phyloP scores from a whole-genome alignment of 1,284 basidiomycete species.

The Boletus sp. region DNA sequence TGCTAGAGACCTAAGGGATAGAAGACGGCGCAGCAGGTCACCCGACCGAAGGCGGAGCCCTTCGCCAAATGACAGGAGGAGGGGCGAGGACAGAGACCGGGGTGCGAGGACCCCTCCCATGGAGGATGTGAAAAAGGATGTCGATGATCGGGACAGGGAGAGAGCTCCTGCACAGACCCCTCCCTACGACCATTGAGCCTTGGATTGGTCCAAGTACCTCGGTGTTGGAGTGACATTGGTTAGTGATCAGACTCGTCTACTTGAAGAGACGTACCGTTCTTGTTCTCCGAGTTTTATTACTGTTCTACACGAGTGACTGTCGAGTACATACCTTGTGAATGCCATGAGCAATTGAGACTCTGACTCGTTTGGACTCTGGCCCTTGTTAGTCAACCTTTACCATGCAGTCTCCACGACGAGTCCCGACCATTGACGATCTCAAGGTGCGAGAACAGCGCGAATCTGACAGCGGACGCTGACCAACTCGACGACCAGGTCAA shows the following conservation, averaged over 20 bases:
- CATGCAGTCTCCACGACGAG: constrained; percentile 29
- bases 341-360: constrained; percentile 4
- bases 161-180: constrained; percentile 46
- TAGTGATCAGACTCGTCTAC: constrained; percentile 9
- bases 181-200: constrained; percentile 50
- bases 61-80: constrained; percentile 49
- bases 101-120: constrained; percentile 49
- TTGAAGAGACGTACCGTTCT: constrained; percentile 2
- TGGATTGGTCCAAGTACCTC: background rate
- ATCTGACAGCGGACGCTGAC: constrained; percentile 10
- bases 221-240: constrained; percentile 1
- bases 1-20: constrained; percentile 41
- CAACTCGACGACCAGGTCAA: constrained; percentile 52
- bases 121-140: constrained; percentile 50
- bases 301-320: constrained; percentile 16
- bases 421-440: constrained; percentile 38
- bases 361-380: background rate
- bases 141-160: constrained; percentile 44
- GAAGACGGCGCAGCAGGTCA: constrained; percentile 51
- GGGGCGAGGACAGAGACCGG: constrained; percentile 51
- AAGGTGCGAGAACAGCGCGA: constrained; percentile 26
- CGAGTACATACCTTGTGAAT: constrained; percentile 33
- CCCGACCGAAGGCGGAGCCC: constrained; percentile 55
- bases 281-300: constrained; percentile 5
- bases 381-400: constrained; percentile 17